Conservation (phyloP, 441 rosid species). For the Erysimum pusillum region DNA sequence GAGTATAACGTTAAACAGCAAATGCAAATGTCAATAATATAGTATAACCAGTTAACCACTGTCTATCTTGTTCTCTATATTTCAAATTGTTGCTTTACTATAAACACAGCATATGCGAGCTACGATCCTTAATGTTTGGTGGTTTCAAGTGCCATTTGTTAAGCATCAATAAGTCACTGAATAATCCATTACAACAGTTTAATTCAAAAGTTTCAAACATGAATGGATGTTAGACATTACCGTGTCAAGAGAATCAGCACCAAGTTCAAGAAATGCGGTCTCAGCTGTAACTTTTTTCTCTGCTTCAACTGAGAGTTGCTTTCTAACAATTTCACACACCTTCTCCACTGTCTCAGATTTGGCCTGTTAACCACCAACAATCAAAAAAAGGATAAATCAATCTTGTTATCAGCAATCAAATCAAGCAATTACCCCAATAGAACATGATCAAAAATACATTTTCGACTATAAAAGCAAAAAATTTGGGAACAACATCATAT, state of each 20-base stretch:
- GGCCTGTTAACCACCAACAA: slow-evolving; percentile 60
- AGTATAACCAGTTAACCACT: background rate
- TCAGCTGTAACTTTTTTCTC: slow-evolving; percentile 52
- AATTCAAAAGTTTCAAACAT: background rate
- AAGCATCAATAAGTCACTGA: background rate
- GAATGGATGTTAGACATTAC: slow-evolving; percentile 44
- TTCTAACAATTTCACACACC: slow-evolving; percentile 75
- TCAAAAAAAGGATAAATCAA: background rate
- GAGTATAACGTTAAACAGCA: no score
- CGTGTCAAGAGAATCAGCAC: slow-evolving; percentile 94
- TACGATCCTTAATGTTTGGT: background rate
- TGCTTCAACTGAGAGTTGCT: slow-evolving; percentile 69
- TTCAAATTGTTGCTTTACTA: background rate
- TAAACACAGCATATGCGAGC: background rate
- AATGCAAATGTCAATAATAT: background rate
- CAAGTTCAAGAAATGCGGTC: slow-evolving; percentile 69
- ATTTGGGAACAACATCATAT: background rate
- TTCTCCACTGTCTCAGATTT: slow-evolving; percentile 77
- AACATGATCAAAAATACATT: no score
- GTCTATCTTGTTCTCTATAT: background rate
- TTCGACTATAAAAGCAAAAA: no score
- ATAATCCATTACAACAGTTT: background rate
- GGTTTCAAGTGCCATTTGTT: background rate
- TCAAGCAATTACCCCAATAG: no score
- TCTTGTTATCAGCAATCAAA: background rate